phyloP scores from a whole-genome alignment of 2,329 filamentous ascomycete genomes.

The Fusarium sp. region DNA sequence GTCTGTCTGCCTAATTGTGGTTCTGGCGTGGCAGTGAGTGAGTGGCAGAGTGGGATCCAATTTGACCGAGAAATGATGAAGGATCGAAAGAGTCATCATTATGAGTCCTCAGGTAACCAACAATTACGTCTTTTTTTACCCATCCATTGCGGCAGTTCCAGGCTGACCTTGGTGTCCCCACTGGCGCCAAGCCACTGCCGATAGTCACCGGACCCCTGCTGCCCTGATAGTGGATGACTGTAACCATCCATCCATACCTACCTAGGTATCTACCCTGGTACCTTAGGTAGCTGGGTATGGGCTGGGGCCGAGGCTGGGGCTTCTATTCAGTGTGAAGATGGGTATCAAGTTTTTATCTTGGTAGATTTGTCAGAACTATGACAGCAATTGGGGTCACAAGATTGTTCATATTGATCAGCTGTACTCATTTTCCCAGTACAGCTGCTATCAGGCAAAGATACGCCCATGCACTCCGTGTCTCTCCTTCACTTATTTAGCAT shows the following conservation, averaged over 20 bases:
- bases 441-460: slow-evolving; percentile 2
- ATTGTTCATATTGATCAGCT: slow-evolving; percentile 1
- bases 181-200: slow-evolving; percentile 37
- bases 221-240: slow-evolving; percentile 11
- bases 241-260: background rate
- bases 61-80: slow-evolving; percentile 20
- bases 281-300: no score
- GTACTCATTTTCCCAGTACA: background rate
- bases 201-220: slow-evolving; percentile 26
- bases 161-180: slow-evolving; percentile 21
- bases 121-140: slow-evolving; percentile 19
- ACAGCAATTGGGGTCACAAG: background rate
- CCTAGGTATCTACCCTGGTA: no score
- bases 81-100: slow-evolving; percentile 41
- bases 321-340: background rate
- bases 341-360: background rate
- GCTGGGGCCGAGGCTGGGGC: no score
- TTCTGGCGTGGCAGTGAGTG: slow-evolving; percentile 3
- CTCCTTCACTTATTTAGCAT: slow-evolving; percentile 6
- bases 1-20: background rate
- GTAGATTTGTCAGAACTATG: slow-evolving; percentile 2
- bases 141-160: slow-evolving; percentile 32
- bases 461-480: background rate
- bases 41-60: background rate
- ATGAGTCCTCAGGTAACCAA: slow-evolving; percentile 33